phyloP scores from a whole-genome alignment of 192 early-diverging fungal genomes.

The Chytriomyces hyalinus region DNA sequence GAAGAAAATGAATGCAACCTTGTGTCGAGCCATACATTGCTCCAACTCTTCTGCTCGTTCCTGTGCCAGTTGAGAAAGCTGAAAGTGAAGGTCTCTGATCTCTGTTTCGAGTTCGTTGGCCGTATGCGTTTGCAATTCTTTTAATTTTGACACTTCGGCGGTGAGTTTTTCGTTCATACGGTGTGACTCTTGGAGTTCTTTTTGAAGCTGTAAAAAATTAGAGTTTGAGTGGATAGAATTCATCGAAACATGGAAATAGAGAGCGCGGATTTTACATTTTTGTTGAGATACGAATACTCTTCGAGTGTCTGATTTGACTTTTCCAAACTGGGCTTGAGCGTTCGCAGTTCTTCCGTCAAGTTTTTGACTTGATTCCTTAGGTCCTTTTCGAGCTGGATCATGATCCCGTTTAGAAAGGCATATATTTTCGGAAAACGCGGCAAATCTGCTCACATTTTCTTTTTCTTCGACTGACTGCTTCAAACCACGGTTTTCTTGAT shows the following conservation, averaged over 20 bases:
- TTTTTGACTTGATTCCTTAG: neutral
- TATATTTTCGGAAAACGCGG: neutral
- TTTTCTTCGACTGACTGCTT: slow-evolving; percentile 6
- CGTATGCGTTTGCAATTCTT: neutral
- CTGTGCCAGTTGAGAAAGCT: neutral
- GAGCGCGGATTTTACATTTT: neutral
- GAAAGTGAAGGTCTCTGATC: neutral
- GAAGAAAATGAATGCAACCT: neutral
- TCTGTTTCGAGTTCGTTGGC: neutral
- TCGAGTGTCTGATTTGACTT: neutral
- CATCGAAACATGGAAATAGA: neutral
- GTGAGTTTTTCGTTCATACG: neutral
- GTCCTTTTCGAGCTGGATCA: neutral
- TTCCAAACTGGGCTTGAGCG: neutral
- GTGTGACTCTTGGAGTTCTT: neutral
- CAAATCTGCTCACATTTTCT: neutral
- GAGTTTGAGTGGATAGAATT: neutral
- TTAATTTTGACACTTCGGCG: no score
- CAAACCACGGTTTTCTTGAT: neutral
- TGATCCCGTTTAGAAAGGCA: neutral
- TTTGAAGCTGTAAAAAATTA: neutral
- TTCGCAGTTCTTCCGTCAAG: neutral
- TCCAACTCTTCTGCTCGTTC: slow-evolving; percentile 8
- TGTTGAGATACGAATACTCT: neutral
- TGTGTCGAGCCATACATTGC: neutral